Conservation (phyloP, 2,329 filamentous ascomycete species). For the Harringtonia aguacate region DNA sequence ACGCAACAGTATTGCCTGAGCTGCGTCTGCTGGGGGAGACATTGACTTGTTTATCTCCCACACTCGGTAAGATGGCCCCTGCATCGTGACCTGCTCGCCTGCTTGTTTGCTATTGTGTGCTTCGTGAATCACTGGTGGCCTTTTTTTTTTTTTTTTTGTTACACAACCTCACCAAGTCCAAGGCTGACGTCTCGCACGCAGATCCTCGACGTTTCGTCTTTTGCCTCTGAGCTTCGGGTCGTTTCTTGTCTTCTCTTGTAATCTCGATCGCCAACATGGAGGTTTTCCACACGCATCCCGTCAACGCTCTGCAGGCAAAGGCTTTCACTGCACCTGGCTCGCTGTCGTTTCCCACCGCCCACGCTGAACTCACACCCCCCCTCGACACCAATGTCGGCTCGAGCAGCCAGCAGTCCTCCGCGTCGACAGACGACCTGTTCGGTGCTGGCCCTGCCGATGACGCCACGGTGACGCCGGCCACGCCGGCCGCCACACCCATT, state of each 20-base stretch:
- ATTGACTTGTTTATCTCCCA: constrained; percentile 97
- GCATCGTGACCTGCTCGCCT: no score
- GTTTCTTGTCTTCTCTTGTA: neutral
- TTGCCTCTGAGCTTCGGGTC: neutral
- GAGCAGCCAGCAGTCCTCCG: neutral
- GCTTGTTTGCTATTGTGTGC: no score
- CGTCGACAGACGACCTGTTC: neutral
- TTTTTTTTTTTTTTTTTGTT: no score
- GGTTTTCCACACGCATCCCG: constrained; percentile 80
- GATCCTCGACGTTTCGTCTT: no score
- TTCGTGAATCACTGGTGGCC: no score
- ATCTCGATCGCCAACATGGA: constrained; percentile 48
- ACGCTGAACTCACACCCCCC: constrained; percentile 73
- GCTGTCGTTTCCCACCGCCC: constrained; percentile 80
- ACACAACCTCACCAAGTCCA: no score
- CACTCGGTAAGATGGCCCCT: constrained; percentile 43
- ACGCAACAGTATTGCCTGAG: neutral
- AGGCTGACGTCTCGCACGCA: no score
- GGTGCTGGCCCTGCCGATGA: neutral
- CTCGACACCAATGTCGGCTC: constrained; percentile 33
- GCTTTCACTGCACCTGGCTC: constrained; percentile 89
- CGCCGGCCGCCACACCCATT: constrained; percentile 84
- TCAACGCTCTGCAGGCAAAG: constrained; percentile 86
- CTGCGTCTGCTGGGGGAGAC: constrained; percentile 60
- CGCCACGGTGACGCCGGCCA: constrained; percentile 63